phyloP scores from a whole-genome alignment of 768 basidiomycete species.

The Multifurca ochricompacta region DNA sequence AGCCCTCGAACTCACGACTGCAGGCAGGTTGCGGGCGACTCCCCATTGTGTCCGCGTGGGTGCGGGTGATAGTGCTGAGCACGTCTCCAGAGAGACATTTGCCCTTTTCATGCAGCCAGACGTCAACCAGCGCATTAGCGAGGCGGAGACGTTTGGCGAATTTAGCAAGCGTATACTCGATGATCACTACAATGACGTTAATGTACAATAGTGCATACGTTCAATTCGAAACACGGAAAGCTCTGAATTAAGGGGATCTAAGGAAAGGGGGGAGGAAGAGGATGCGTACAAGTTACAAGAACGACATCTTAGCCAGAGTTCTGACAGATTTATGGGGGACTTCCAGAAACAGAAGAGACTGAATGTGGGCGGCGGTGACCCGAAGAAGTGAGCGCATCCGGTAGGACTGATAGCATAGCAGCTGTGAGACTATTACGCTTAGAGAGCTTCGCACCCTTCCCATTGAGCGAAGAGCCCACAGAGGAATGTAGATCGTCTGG shows the following conservation, averaged over 20 bases:
- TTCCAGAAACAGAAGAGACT: conserved; percentile 12
- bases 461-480: conserved; percentile 34
- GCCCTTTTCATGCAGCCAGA: conserved; percentile 89
- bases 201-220: conserved; percentile 13
- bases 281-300: neutral
- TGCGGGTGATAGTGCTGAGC: conserved; percentile 34
- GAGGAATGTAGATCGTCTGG: conserved; percentile 55
- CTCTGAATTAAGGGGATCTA: conserved; percentile 4
- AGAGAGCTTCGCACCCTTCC: conserved; percentile 7
- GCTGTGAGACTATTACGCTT: conserved; percentile 40
- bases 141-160: conserved; percentile 73
- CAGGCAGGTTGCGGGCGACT: conserved; percentile 74
- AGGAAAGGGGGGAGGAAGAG: neutral
- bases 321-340: neutral
- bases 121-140: conserved; percentile 63
- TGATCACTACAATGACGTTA: conserved; percentile 42
- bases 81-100: conserved; percentile 78
- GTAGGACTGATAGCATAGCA: conserved; percentile 20
- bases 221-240: neutral
- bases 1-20: conserved; percentile 85
- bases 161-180: conserved; percentile 80
- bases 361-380: conserved; percentile 17
- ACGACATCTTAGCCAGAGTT: neutral
- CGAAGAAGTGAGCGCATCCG: conserved; percentile 17
- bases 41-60: conserved; percentile 91